Percentiles rank a stretch among this genome's conserved stretches.
Evolutionary conservation across 352 stramenopile species (phyloP).

Genomic region (Globisporangium recalcitrans): DNA sequence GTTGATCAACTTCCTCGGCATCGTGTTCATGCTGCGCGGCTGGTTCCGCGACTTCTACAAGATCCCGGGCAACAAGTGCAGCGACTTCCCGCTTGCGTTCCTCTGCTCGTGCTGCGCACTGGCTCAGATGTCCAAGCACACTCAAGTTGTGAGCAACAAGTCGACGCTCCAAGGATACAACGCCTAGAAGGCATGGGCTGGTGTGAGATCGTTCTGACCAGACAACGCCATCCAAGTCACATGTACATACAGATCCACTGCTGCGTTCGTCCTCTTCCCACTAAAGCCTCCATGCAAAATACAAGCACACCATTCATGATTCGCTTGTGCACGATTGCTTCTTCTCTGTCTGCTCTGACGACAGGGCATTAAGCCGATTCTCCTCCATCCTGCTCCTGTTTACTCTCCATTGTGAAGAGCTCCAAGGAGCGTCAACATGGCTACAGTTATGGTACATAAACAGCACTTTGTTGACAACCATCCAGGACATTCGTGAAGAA

Average conservation of each 20-base stretch:
- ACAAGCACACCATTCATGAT: too few relatives aligned
- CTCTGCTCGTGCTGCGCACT: background rate
- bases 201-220: background rate
- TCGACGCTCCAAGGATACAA: background rate
- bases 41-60: background rate
- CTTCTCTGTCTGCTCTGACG: too few relatives aligned
- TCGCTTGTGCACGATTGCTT: too few relatives aligned
- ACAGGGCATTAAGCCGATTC: too few relatives aligned
- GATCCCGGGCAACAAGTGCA: background rate
- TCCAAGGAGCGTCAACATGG: background rate
- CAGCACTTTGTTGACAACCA: background rate
- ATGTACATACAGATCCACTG: too few relatives aligned
- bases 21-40: background rate
- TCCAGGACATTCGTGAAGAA: background rate
- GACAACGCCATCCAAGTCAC: too few relatives aligned
- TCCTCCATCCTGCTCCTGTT: background rate
- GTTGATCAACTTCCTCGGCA: background rate
- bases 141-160: background rate
- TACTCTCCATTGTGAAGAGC: background rate
- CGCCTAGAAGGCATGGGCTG: background rate
- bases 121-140: slow-evolving; percentile 5
- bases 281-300: too few relatives aligned
- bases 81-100: background rate
- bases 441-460: background rate
- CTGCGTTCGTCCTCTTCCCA: too few relatives aligned